Base-by-base conservation (phyloP, 257 asterid genomes). In the Apocynum venetum region DNA sequence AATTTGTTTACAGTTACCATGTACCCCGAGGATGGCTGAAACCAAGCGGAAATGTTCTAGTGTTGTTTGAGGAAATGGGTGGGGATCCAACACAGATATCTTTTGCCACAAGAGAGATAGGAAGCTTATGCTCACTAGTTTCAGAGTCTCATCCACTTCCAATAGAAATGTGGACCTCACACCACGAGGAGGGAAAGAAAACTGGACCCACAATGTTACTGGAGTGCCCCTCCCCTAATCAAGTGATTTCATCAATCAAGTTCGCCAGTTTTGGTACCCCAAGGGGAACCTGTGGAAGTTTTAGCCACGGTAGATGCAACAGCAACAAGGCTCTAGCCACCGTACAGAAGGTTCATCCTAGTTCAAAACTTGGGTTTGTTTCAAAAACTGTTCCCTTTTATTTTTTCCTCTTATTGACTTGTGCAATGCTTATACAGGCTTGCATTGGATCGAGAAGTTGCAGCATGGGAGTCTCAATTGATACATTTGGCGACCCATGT, bases 211-310 rank as follows among this genome's bases (percentile, higher is more conserved):
- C 82, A 43, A 67, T 94, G 71, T 82, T 88, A 38, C 84, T 92
- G 10, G 84, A 81, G 19, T 94, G 98, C 85, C 91, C 95, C 84
- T 72, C 60, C 20, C 84, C 91, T 43, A 56, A 87, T 85, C 96
- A 94, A 70, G 87, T 89, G 73, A 92, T 94, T 75, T 88, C 97
- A 8, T 78, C 90, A 10, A 89, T 94, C 38, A 88, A 84, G 76
- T 94, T 94, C 59, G 97, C 96, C 19, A 92, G 98, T 87, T 94
- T 86, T 51, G 98, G 98, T 77, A 94, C 95, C 73, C 98, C 98
- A 19, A 82, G 9, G 4, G 98, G 98, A 53, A 69, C 84, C 20
- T 94, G 98, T 38, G 98, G 98, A n/a, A 87, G 93, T 80, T 91
- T 89, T 64, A 90, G 86, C 84, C 96, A 92, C n/a, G 96, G 98